phyloP scores from a whole-genome alignment of 768 basidiomycete genomes.

The Panellus pusillus region DNA sequence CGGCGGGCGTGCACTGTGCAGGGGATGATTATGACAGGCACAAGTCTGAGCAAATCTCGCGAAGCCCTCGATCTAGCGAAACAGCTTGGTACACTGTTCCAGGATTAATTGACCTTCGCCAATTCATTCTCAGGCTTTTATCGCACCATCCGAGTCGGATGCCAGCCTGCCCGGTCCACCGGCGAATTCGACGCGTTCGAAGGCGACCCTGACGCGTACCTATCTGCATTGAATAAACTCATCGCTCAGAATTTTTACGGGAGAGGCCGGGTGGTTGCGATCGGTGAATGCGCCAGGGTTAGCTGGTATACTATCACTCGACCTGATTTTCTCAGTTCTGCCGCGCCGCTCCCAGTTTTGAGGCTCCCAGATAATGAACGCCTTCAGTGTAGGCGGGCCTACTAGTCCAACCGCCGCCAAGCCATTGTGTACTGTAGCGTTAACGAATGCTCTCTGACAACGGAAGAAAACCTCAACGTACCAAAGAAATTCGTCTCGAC shows the following conservation, averaged over 20 bases:
- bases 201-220: constrained; percentile 60
- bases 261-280: constrained; percentile 60
- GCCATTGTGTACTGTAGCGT: constrained; percentile 36
- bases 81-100: constrained; percentile 42
- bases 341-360: background rate
- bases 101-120: background rate
- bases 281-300: constrained; percentile 85
- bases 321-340: background rate
- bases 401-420: background rate
- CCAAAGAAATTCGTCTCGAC: constrained; percentile 57
- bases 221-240: constrained; percentile 56
- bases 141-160: constrained; percentile 76
- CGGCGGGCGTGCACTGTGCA: constrained; percentile 64
- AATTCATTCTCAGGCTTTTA: constrained; percentile 49
- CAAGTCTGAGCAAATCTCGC: constrained; percentile 62
- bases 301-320: constrained; percentile 44
- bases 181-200: constrained; percentile 65
- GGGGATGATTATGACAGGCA: constrained; percentile 77
- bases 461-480: constrained; percentile 58
- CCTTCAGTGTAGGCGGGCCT: constrained; percentile 51
- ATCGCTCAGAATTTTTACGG: constrained; percentile 50
- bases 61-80: constrained; percentile 62
- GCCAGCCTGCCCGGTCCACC: constrained; percentile 73
- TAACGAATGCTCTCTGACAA: constrained; percentile 81
- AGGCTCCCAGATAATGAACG: constrained; percentile 70